Percentiles rank a stretch among this genome's conserved stretches.
phyloP scores from a whole-genome alignment of 176 grass and related monocot genomes.

The Alloteropsis semialata region DNA sequence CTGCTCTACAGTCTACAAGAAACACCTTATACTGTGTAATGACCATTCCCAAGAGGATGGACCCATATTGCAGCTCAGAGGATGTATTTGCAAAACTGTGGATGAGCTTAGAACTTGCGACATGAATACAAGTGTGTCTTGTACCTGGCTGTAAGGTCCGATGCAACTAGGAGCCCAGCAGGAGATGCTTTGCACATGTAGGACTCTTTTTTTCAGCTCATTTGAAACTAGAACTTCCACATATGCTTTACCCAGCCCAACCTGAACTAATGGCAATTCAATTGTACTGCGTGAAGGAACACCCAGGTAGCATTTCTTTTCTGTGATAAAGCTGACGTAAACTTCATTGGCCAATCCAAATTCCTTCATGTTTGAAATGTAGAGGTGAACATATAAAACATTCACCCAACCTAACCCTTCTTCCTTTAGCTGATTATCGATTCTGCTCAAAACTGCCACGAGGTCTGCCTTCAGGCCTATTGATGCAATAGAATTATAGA shows the following conservation, averaged over 20 bases:
- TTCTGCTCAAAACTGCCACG: constrained; percentile 65
- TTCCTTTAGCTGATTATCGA: constrained; percentile 67
- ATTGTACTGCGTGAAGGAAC: constrained; percentile 94
- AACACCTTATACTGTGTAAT: constrained; percentile 4
- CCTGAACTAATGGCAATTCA: constrained; percentile 67
- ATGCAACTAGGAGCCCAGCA: constrained; percentile 99
- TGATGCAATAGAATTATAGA: constrained; percentile 16
- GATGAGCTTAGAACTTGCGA: neutral
- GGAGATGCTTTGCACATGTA: constrained; percentile 98
- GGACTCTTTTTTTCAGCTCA: constrained; percentile 77
- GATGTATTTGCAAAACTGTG: neutral
- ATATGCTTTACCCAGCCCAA: constrained; percentile 63
- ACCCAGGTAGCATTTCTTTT: constrained; percentile 78
- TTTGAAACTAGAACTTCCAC: constrained; percentile 83
- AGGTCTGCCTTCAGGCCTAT: constrained; percentile 76
- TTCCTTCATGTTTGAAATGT: constrained; percentile 89
- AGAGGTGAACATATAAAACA: constrained; percentile 91
- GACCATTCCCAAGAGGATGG: neutral
- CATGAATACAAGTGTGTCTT: neutral
- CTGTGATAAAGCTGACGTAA: constrained; percentile 88
- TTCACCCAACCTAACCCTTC: constrained; percentile 80
- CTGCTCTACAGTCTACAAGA: neutral
- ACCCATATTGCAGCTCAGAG: neutral
- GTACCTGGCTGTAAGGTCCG: constrained; percentile 95
- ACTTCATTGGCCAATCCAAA: constrained; percentile 86